A percentile compares a stretch with the other conserved stretches of the same genome.
Evolutionary conservation across 2,329 filamentous ascomycete genomes (phyloP).

Genomic region (Fusarium nisikadoi): DNA sequence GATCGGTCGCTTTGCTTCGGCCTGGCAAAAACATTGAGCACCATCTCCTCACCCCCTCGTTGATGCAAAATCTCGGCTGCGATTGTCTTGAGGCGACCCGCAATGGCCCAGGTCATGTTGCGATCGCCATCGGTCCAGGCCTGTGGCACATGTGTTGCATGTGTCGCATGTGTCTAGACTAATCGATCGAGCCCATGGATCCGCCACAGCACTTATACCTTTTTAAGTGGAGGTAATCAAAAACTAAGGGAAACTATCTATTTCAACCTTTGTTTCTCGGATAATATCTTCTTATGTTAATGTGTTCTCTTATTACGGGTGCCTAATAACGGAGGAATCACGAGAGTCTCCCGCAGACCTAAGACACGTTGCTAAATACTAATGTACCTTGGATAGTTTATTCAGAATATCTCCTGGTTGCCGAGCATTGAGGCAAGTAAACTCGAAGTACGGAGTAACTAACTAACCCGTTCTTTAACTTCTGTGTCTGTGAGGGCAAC

Average conservation of each 20-base stretch:
- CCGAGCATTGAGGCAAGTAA: background rate
- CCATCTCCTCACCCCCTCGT: constrained; percentile 7
- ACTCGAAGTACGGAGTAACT: background rate
- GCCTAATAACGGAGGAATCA: background rate
- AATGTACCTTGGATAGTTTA: background rate
- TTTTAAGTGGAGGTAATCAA: no score
- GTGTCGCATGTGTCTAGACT: constrained; percentile 36
- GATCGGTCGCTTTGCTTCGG: background rate
- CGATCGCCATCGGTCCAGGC: constrained; percentile 25
- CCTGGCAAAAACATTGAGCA: background rate
- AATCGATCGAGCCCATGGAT: constrained; percentile 22
- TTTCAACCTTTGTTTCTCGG: constrained; percentile 20
- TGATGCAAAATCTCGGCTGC: background rate
- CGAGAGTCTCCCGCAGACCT: background rate
- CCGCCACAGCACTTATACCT: background rate
- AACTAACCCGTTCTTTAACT: background rate
- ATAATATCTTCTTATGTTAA: background rate
- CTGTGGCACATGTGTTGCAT: constrained; percentile 32
- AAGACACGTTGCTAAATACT: background rate
- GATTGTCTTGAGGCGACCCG: constrained; percentile 5
- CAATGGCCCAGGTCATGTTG: constrained; percentile 33
- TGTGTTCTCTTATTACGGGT: background rate
- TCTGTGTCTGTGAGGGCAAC: background rate
- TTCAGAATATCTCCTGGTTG: background rate
- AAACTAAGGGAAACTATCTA: background rate